Base-by-base conservation (phyloP, 2,329 filamentous ascomycete species). In the Aspergillus pseudoglaucus region DNA sequence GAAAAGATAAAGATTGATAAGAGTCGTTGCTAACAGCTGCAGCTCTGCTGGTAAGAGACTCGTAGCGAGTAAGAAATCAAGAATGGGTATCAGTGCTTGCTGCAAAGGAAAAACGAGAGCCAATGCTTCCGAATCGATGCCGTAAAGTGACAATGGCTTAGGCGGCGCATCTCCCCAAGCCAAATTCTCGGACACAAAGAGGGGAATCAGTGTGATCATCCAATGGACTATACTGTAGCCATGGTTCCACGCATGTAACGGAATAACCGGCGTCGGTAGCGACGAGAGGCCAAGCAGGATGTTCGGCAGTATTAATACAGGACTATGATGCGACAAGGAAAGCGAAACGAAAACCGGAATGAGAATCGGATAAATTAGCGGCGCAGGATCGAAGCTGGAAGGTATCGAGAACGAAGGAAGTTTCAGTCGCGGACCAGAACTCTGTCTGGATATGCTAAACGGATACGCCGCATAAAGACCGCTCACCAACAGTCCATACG, bases 11-110 rank as follows among this genome's bases (percentile, higher is more conserved):
- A 96, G 72, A 60, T 95, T 89, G 59, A 96, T 85, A 12, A 98
- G 75, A 2, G 83, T 83, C 35, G 87, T 81, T 0, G 91, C 91
- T 14, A 97, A 78, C 8, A 98, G 76, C 59, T 96, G 89, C 38
- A 96, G 77, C 67, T 98, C 93, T 4, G 93, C 84, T 1, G 86
- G 80, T 45, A 97, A 76, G 38, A 97, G 77, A 67, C 90, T 96
- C 1, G 90, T 95, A 0, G 88, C 91, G 1, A 90, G 91, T 53
- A 97, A 77, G 62, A 87, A 84, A 59, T 88, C 82, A 47, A 97
- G 67, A 25, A 87, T 81, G 25, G 79, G 75, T 61, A 88, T 82
- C 20, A 95, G 73, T 25, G 83, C 83, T 66, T 88, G 85, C 60
- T 96, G 90, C 40, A 97, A 73, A 14, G 91, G 88, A 63, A 91